phyloP scores from a whole-genome alignment of 768 basidiomycete species.

The Russula sp. region DNA sequence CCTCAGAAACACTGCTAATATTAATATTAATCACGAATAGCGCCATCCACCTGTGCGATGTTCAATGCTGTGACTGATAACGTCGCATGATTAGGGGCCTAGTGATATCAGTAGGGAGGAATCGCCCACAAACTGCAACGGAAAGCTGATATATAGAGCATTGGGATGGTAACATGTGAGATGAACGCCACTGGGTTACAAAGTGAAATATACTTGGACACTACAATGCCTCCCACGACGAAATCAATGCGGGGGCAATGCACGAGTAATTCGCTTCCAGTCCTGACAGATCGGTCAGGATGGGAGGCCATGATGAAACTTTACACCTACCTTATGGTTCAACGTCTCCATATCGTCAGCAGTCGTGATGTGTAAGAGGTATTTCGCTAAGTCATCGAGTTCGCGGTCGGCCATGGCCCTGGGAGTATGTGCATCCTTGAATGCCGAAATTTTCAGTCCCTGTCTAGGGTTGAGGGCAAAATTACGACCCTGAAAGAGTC shows the following conservation, averaged over 20 bases:
- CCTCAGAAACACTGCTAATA: neutral
- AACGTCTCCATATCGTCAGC: constrained; percentile 55
- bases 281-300: constrained; percentile 23
- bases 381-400: constrained; percentile 53
- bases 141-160: neutral
- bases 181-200: neutral
- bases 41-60: constrained; percentile 39
- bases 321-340: constrained; percentile 52
- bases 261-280: constrained; percentile 30
- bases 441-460: constrained; percentile 78
- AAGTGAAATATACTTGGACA: neutral
- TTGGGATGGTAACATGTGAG: neutral
- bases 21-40: constrained; percentile 23
- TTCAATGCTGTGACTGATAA: constrained; percentile 48
- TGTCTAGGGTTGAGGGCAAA: constrained; percentile 82
- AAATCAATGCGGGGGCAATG: constrained; percentile 21
- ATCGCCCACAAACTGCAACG: neutral
- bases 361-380: constrained; percentile 56
- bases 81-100: constrained; percentile 31
- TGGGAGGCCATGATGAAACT: neutral
- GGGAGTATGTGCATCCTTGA: constrained; percentile 66
- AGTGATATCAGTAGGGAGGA: neutral
- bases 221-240: neutral
- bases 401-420: constrained; percentile 62
- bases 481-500: constrained; percentile 41